Base-by-base conservation (phyloP, 345 rosid species). In the Citrus hindsii region DNA sequence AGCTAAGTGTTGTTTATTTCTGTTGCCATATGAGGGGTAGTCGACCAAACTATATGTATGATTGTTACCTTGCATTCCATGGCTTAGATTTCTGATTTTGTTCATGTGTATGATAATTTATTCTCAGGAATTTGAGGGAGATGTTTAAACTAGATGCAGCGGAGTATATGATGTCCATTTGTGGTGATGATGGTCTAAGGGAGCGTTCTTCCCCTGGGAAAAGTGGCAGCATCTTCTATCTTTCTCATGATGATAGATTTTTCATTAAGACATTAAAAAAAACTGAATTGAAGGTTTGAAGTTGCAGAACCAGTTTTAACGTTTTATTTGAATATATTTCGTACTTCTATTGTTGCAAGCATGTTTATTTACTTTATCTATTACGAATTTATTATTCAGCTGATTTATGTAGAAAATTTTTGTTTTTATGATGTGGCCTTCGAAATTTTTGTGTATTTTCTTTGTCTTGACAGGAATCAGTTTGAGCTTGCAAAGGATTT, bases 121-220 rank as follows among this genome's bases (percentile, higher is more conserved):
- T 62, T 77, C 82, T 79, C 86, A 95, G 99, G 95, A 93, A 93
- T 85, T 81, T 95, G 81, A 90, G 99, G 86, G 95, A 95, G 87
- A 87, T 95, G 98, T 95, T 95, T 88, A 91, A 90, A 88, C 85
- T 95, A 84, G 97, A 95, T 90, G 94, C 98, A 69, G 99, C 99
- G 5, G 99, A 95, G 83, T 95, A 90, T 86, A 93, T 95, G 99
- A 95, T 95, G 99, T 95, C 99, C 84, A 93, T 95, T 33, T 95
- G 99, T 83, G 98, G 98, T 61, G 95, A 91, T 82, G 94, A 95
- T 83, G 98, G 97, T 81, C 88, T 95, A 21, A 90, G 87, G 76
- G 97, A 91, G 84, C 77, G 90, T 86, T 85, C 90, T 79, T 93
- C 99, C 72, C 87, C 99, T 0, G 98, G 99, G 75, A 95, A 95